A percentile compares a stretch with the other conserved stretches of the same genome.
These are phyloP conservation scores for Rhododendron vialii DNA, from an alignment of 148 eudicot species.

Conservation along the genomic window DNA sequence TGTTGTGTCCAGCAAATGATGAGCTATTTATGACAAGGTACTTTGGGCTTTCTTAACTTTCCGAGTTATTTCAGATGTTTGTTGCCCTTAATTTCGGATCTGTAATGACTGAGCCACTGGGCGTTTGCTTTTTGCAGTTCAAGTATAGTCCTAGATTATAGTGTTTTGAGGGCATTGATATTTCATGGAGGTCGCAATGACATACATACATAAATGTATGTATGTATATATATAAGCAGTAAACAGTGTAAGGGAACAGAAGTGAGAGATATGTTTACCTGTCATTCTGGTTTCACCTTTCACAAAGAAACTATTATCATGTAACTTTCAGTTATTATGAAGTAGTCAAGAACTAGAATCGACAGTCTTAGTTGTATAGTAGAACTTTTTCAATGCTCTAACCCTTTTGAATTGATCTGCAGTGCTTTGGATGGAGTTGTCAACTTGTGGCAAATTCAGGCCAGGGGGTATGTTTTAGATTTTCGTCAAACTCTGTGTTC, in stretches of 20 bases:
- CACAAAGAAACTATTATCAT: neutral
- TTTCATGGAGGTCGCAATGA: neutral
- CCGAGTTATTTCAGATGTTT: neutral
- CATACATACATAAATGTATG: too few species aligned
- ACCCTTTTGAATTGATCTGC: conserved; percentile 24
- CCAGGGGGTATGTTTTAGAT: conserved; percentile 53
- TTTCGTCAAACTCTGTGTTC: conserved; percentile 7
- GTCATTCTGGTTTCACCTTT: conserved; percentile 4
- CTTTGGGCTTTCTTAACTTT: conserved; percentile 6
- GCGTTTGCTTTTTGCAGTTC: neutral
- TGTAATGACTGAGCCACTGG: neutral
- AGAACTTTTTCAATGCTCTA: neutral
- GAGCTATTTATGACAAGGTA: conserved; percentile 84
- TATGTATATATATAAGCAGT: neutral
- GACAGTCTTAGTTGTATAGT: neutral
- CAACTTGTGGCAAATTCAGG: conserved; percentile 87
- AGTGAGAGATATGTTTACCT: neutral
- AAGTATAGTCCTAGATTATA: neutral
- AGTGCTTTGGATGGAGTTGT: conserved; percentile 93
- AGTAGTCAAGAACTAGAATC: conserved; percentile 1
- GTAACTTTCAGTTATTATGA: neutral
- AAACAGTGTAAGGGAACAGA: neutral
- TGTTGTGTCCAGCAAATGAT: conserved; percentile 70
- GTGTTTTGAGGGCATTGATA: neutral
- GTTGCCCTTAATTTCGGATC: conserved; percentile 1